These are phyloP conservation scores for Purpureocillium takamizusanense DNA, from an alignment of 2,329 filamentous ascomycete species.

Conservation along the genomic window DNA sequence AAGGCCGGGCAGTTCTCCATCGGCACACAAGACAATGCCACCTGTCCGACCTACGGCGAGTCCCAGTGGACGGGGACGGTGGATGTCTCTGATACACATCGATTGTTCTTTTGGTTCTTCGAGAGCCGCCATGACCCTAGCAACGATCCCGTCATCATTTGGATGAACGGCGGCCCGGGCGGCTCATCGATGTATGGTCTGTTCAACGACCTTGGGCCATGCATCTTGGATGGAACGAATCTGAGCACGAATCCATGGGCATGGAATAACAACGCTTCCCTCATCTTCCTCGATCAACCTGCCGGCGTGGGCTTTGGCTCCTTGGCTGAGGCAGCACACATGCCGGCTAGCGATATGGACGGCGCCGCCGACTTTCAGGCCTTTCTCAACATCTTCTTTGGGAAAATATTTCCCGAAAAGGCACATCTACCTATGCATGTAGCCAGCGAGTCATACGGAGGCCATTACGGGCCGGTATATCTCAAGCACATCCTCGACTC, in stretches of 20 bases:
- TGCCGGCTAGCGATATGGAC: constrained; percentile 21
- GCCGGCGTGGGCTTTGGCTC: constrained; percentile 23
- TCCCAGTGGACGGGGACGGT: constrained; percentile 6
- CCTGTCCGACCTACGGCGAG: neutral
- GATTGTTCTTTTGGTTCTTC: constrained; percentile 16
- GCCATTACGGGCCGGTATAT: neutral
- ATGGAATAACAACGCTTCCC: constrained; percentile 39
- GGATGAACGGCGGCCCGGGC: constrained; percentile 51
- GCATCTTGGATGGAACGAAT: constrained; percentile 41
- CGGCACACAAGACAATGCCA: no score
- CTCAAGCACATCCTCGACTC: constrained; percentile 7
- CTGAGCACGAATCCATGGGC: constrained; percentile 46
- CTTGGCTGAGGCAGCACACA: constrained; percentile 20
- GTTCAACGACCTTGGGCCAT: constrained; percentile 44
- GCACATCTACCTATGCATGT: constrained; percentile 29
- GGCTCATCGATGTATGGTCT: constrained; percentile 42
- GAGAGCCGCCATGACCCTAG: constrained; percentile 16
- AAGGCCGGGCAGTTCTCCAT: no score
- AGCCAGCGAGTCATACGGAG: constrained; percentile 25
- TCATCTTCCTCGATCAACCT: constrained; percentile 23
- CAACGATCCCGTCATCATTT: constrained; percentile 37
- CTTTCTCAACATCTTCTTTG: constrained; percentile 36
- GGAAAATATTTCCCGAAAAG: constrained; percentile 29
- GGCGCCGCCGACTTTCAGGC: constrained; percentile 32
- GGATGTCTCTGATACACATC: constrained; percentile 2